Conservation (phyloP, 1,139 yeast species). For the Arxiozyma telluris region DNA sequence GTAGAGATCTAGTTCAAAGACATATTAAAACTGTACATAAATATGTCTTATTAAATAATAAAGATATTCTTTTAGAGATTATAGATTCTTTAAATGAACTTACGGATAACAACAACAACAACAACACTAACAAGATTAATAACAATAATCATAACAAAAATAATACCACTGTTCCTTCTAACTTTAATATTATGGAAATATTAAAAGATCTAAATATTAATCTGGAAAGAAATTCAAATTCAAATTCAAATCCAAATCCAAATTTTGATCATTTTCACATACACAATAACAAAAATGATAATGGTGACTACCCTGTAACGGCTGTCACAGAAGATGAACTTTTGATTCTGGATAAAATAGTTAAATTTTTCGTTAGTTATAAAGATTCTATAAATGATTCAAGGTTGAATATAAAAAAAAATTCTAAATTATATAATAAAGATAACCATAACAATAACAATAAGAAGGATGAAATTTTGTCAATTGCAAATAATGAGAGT, state of each 20-base stretch:
- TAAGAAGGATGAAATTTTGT: no score
- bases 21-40: conserved; percentile 73
- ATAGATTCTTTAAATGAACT: not conserved
- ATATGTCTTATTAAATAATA: conserved; percentile 4
- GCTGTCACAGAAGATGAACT: conserved; percentile 2
- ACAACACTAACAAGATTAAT: not conserved
- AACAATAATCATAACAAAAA: not conserved
- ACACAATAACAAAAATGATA: not conserved
- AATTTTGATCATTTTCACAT: not conserved
- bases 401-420: not conserved
- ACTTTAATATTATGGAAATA: not conserved
- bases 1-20: conserved; percentile 66
- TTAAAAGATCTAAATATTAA: not conserved
- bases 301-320: not conserved
- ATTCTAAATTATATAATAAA: no score
- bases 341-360: conserved; percentile 1
- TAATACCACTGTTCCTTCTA: not conserved
- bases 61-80: not conserved
- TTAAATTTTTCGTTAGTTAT: not conserved
- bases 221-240: not conserved
- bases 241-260: not conserved
- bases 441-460: no score
- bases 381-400: not conserved
- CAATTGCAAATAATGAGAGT: not conserved
- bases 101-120: not conserved